Evolutionary conservation across 352 stramenopile species (phyloP), one percentile per base, ranked within the genome.

Genomic region (Pythium monospermum): DNA sequence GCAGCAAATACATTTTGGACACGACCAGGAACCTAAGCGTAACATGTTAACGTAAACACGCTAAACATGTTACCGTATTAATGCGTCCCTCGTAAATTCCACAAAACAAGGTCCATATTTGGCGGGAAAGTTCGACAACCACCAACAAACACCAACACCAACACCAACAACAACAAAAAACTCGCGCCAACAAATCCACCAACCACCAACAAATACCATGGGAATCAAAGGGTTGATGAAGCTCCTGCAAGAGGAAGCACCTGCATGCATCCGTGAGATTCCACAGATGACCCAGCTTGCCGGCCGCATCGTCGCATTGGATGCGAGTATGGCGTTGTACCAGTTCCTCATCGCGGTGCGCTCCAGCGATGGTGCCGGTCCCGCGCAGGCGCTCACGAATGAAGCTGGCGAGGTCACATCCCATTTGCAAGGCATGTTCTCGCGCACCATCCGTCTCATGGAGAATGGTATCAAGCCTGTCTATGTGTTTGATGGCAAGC

Each of bases 161-260:
- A n/a, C n/a, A n/a, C n/a, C n/a, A n/a, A n/a, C n/a, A n/a, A n/a
- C n/a, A n/a, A n/a, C n/a, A n/a, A n/a, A n/a, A n/a, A n/a, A n/a
- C n/a, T n/a, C n/a, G n/a, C n/a, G n/a, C n/a, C n/a, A n/a, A n/a
- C n/a, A n/a, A n/a, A n/a, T n/a, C n/a, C n/a, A n/a, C n/a, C n/a
- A 49, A 45, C 19, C 23, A 26, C 28, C 11, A 49, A 16, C 42
- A 35, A 49, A 25, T 18, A 18, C 44, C 43, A 99, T 99, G 96
- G 96, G 97, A 58, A 99, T 99, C 71, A 98, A 99, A 79, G 94
- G 95, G 10, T 75, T 99, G 43, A 99, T 98, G 66, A 99, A 99
- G 75, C 80, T 99, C 41, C 77, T 99, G 22, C 93, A 95, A 40
- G 96, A 99, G 61, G 96, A 99, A 74, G 95, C 95, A 39, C 96